Percentiles rank a stretch among this genome's conserved stretches.
Evolutionary conservation across 2,329 filamentous ascomycete species (phyloP).

Genomic region (Cytospora piceicola): DNA sequence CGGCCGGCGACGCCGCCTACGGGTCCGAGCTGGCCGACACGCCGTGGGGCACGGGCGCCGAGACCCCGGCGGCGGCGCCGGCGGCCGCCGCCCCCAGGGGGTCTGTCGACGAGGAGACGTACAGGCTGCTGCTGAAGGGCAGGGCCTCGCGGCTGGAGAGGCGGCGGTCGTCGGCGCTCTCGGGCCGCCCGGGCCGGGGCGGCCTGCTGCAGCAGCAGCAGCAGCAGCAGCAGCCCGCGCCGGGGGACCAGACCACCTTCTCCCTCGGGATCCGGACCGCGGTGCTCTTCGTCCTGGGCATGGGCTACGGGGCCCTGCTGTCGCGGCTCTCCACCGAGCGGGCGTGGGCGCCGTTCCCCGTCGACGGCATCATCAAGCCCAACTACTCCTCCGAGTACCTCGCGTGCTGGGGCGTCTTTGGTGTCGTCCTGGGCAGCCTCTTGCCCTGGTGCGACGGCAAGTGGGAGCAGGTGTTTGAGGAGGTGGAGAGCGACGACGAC

Average conservation of each 20-base stretch:
- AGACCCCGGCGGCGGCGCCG: constrained; percentile 61
- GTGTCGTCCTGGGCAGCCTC: constrained; percentile 75
- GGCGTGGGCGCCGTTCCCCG: constrained; percentile 64
- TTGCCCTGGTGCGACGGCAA: constrained; percentile 83
- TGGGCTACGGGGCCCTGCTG: constrained; percentile 82
- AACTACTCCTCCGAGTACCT: constrained; percentile 68
- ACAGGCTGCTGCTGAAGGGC: constrained; percentile 50
- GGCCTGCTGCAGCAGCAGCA: constrained; percentile 15
- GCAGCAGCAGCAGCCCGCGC: constrained; percentile 21
- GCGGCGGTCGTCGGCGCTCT: constrained; percentile 43
- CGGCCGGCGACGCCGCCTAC: constrained; percentile 41
- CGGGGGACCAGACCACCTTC: constrained; percentile 42
- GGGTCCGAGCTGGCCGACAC: constrained; percentile 61
- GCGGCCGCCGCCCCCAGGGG: constrained; percentile 47
- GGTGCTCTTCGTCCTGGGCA: constrained; percentile 77
- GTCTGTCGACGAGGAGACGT: constrained; percentile 50
- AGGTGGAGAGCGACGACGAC: constrained; percentile 35
- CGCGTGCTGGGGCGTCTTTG: constrained; percentile 78
- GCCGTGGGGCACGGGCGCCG: constrained; percentile 78
- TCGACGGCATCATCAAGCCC: constrained; percentile 50
- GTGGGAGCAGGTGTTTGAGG: constrained; percentile 62
- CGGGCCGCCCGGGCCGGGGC: constrained; percentile 25
- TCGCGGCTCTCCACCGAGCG: constrained; percentile 76
- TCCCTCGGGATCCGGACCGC: constrained; percentile 61
- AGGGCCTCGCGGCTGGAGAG: constrained; percentile 40